Base-by-base conservation (phyloP, 2,329 filamentous ascomycete genomes). In the Fusarium sp. region DNA sequence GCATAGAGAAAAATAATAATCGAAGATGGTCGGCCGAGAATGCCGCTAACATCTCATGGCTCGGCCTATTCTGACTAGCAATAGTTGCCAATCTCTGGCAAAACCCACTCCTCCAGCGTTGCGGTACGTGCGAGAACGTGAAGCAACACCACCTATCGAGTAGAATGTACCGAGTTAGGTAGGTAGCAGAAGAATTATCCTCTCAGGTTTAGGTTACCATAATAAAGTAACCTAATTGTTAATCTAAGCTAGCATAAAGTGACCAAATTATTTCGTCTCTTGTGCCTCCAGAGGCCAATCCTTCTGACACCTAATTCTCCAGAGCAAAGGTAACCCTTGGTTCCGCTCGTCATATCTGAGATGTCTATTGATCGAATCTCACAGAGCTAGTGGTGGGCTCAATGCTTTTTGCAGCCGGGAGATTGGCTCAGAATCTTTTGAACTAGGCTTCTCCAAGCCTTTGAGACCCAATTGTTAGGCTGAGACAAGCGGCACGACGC, bases 401-500 rank as follows among this genome's bases (percentile, higher is more conserved):
- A 63, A 42, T 34, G 19, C 56, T 58, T 53, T 53, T 61, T 48
- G 49, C 61, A 55, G 44, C 51, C 55, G 68, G 31, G 48, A 62
- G 72, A 74, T 71, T 71, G 56, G 60, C 51, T 50, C 57, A 58
- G 55, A 60, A 63, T 53, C 58, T 60, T 68, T 62, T 41, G 62
- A 68, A 69, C 69, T 68, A 75, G 58, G 61, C 67, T 70, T 64
- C 52, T 73, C 53, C 66, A 49, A 67, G 46, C 34, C 52, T 61
- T 54, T 62, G 57, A 63, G 58, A 67, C 56, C 73, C 71, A 75
- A 73, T 74, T 72, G 71, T 54, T 54, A 50, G 58, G 61, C 65
- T 75, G 70, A 74, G 73, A 74, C 71, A 72, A 58, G 61, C 72
- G 72, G 72, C 63, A 66, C 61, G 62, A 71, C 48, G 66, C 66